These are phyloP conservation scores for Sporisorium graminicola DNA, from an alignment of 1,284 basidiomycete genomes.

Conservation along the genomic window DNA sequence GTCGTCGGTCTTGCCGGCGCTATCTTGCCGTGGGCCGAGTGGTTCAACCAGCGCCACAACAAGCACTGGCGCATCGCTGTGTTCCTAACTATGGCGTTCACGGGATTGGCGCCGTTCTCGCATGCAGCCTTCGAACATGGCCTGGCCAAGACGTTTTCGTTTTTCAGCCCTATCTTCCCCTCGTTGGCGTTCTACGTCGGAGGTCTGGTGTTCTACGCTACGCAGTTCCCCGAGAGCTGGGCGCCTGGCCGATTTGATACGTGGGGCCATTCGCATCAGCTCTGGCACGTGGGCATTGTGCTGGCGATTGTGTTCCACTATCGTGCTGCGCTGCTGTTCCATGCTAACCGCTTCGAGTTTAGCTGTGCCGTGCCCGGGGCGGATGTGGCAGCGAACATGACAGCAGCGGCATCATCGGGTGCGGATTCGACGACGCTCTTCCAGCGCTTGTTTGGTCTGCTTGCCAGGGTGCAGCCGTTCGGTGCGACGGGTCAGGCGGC, in stretches of 20 bases:
- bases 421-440: slow-evolving; percentile 10
- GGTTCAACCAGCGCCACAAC: slow-evolving; percentile 66
- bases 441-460: slow-evolving; percentile 21
- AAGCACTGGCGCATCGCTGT: slow-evolving; percentile 62
- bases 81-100: slow-evolving; percentile 66
- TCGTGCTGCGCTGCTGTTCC: slow-evolving; percentile 62
- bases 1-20: slow-evolving; percentile 61
- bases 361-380: slow-evolving; percentile 52
- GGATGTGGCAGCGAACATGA: slow-evolving; percentile 13
- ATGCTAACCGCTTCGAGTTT: slow-evolving; percentile 63
- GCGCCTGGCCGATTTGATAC: slow-evolving; percentile 65
- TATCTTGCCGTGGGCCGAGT: slow-evolving; percentile 66
- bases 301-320: slow-evolving; percentile 66
- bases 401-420: slow-evolving; percentile 1
- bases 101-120: slow-evolving; percentile 62
- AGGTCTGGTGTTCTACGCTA: slow-evolving; percentile 64
- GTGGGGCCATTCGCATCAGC: slow-evolving; percentile 66
- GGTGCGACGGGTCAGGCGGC: slow-evolving; percentile 24
- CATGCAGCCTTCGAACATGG: slow-evolving; percentile 67
- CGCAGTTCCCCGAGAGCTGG: slow-evolving; percentile 65
- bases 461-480: slow-evolving; percentile 18
- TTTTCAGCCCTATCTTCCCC: slow-evolving; percentile 66
- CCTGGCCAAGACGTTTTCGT: slow-evolving; percentile 51
- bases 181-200: slow-evolving; percentile 60
- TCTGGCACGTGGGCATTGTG: slow-evolving; percentile 68